Conservation (phyloP, 2,329 filamentous ascomycete genomes). For the Neocucurbitaria cava region DNA sequence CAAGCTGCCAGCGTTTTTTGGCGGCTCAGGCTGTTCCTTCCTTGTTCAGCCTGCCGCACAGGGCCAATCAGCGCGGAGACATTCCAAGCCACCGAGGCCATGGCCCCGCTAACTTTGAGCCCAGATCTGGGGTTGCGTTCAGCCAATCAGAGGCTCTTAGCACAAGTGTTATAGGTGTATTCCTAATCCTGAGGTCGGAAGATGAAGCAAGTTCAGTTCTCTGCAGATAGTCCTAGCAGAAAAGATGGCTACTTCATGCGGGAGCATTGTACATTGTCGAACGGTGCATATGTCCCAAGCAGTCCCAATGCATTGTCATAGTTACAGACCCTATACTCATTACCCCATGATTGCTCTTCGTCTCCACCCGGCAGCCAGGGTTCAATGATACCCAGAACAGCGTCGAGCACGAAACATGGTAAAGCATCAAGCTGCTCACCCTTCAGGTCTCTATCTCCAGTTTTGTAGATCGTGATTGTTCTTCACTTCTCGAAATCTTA, state of each 20-base stretch:
- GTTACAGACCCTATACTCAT: not conserved
- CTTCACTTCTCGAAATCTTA: not conserved
- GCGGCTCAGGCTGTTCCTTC: slow-evolving; percentile 14
- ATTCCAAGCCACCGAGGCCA: slow-evolving; percentile 10
- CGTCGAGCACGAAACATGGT: not conserved
- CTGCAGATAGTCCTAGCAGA: too few relatives aligned
- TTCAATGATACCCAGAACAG: not conserved
- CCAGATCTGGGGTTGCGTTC: slow-evolving; percentile 13
- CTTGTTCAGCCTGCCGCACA: slow-evolving; percentile 1
- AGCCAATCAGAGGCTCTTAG: not conserved
- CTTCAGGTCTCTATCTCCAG: not conserved
- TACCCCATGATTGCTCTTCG: not conserved
- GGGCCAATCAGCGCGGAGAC: slow-evolving; percentile 12
- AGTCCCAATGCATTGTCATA: not conserved
- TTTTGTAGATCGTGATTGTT: not conserved
- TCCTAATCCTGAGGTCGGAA: not conserved
- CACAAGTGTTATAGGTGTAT: not conserved
- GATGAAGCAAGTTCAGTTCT: too few relatives aligned
- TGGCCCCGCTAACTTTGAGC: slow-evolving; percentile 15
- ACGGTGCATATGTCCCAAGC: not conserved
- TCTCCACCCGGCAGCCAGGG: not conserved
- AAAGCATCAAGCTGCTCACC: not conserved
- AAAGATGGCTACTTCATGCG: too few relatives aligned
- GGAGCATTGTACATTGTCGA: too few relatives aligned
- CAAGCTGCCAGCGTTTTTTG: slow-evolving; percentile 4